Conservation (phyloP, 306 rosid species). For the Trifolium fragiferum region DNA sequence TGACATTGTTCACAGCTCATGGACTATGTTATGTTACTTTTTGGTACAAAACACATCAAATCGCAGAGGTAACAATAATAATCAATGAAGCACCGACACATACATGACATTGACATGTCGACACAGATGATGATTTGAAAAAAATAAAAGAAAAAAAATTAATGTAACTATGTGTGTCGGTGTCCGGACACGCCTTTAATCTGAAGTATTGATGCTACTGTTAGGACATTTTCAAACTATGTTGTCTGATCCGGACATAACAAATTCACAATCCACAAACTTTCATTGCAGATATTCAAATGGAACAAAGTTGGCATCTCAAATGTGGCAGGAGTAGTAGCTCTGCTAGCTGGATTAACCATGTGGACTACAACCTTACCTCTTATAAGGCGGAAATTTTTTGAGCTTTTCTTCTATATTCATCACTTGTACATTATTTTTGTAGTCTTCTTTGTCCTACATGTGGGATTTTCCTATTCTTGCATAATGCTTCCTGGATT, state of each 20-base stretch:
- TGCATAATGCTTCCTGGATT: constrained; percentile 66
- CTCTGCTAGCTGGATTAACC: constrained; percentile 55
- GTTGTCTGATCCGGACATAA: background rate
- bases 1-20: constrained; percentile 78
- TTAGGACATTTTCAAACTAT: background rate
- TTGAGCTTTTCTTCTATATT: constrained; percentile 63
- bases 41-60: constrained; percentile 8
- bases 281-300: constrained; percentile 48
- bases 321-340: constrained; percentile 64
- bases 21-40: constrained; percentile 47
- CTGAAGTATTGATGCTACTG: background rate
- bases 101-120: background rate
- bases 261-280: constrained; percentile 1
- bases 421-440: constrained; percentile 63
- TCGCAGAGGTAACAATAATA: background rate
- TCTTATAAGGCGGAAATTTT: constrained; percentile 53
- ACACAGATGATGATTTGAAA: background rate
- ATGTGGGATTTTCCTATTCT: constrained; percentile 57
- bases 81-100: background rate
- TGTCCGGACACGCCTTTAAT: background rate
- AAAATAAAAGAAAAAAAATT: background rate
- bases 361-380: constrained; percentile 63
- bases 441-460: constrained; percentile 60
- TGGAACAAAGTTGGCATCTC: constrained; percentile 61
- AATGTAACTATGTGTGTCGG: background rate